Conservation (phyloP, 2,329 filamentous ascomycete genomes). For the Aspergillus sp. region DNA sequence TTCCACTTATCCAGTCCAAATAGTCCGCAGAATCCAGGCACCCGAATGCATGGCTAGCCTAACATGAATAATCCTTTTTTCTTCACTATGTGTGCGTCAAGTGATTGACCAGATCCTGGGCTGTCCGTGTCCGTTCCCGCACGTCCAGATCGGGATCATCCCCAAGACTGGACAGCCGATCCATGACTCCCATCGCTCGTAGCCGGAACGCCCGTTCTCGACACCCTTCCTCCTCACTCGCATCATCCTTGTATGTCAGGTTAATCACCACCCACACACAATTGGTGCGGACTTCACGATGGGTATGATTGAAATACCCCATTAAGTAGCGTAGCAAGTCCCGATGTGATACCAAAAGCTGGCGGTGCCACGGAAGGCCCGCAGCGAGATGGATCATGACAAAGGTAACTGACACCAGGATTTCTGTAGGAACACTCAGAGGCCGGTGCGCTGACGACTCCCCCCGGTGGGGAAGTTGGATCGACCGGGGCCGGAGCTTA, state of each 20-base stretch:
- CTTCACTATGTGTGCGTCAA: constrained; percentile 24
- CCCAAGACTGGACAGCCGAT: constrained; percentile 64
- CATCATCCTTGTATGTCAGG: constrained; percentile 78
- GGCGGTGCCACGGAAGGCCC: constrained; percentile 73
- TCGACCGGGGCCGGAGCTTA: constrained; percentile 64
- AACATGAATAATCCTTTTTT: not conserved
- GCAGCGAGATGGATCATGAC: constrained; percentile 88
- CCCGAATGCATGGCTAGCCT: constrained; percentile 1
- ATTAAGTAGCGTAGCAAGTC: constrained; percentile 72
- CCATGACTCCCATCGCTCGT: constrained; percentile 68
- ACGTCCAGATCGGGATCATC: constrained; percentile 79
- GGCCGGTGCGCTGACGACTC: constrained; percentile 33
- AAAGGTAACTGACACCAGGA: constrained; percentile 75
- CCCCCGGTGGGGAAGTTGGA: constrained; percentile 34
- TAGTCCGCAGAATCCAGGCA: constrained; percentile 1
- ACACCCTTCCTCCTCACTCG: constrained; percentile 65
- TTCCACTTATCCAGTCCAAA: not conserved
- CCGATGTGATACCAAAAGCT: constrained; percentile 74
- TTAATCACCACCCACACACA: constrained; percentile 86
- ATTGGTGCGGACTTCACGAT: constrained; percentile 72
- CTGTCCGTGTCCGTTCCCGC: constrained; percentile 78
- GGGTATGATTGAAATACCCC: constrained; percentile 71
- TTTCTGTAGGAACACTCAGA: constrained; percentile 54
- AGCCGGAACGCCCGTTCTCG: constrained; percentile 69
- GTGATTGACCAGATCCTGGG: constrained; percentile 67